These are phyloP conservation scores for Suillus sp. DNA, from an alignment of 768 basidiomycete genomes.

Conservation along the genomic window DNA sequence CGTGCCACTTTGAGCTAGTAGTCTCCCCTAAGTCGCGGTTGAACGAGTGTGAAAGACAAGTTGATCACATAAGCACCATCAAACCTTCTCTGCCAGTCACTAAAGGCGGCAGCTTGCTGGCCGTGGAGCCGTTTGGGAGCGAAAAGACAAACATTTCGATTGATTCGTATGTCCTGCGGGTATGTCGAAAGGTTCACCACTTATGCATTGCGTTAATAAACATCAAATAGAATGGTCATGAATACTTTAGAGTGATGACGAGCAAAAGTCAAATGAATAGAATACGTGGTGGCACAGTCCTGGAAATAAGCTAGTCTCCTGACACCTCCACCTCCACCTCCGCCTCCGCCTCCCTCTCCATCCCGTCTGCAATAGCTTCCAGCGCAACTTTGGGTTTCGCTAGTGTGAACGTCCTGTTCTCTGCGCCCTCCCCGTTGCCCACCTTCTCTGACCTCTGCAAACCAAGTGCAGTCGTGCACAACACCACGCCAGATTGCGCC, in stretches of 20 bases:
- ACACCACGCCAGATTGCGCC: slow-evolving; percentile 29
- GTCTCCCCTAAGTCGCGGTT: slow-evolving; percentile 1
- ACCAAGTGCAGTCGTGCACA: slow-evolving; percentile 63
- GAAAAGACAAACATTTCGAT: neutral
- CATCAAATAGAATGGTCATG: slow-evolving; percentile 5
- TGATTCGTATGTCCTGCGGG: neutral
- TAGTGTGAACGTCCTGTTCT: slow-evolving; percentile 51
- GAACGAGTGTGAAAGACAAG: neutral
- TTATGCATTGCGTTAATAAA: neutral
- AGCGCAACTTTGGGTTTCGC: slow-evolving; percentile 60
- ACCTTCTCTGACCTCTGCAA: slow-evolving; percentile 42
- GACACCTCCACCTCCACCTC: slow-evolving; percentile 25
- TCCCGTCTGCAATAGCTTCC: slow-evolving; percentile 32
- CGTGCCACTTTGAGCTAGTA: neutral
- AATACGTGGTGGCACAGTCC: neutral
- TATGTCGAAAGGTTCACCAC: neutral
- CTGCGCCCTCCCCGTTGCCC: slow-evolving; percentile 40
- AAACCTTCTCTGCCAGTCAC: neutral
- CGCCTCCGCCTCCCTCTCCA: slow-evolving; percentile 31
- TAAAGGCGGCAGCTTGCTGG: too few relatives aligned
- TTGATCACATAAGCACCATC: neutral
- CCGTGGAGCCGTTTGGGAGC: neutral
- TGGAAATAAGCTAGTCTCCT: slow-evolving; percentile 1
- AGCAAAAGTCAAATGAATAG: neutral
- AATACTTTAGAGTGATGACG: neutral